Base-by-base conservation (phyloP, 2,329 filamentous ascomycete species). In the Rhinocladiella similis region DNA sequence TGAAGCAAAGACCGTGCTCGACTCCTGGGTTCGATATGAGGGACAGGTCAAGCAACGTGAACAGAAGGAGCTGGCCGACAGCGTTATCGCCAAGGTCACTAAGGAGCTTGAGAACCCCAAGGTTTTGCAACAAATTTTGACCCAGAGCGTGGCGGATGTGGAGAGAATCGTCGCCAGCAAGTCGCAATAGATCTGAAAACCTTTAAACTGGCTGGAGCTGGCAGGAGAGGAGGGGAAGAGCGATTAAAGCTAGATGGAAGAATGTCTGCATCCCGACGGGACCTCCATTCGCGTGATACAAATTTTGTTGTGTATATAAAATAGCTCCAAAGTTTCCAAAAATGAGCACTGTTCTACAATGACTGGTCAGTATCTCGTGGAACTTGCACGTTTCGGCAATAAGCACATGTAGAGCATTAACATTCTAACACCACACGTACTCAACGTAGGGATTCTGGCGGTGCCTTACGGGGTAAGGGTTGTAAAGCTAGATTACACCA, bases 31-130 rank as follows among this genome's bases (percentile, higher is more conserved):
- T 65, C 89, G 94, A 75, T 99, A 99, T 78, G 94, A 99, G 83
- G 82, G 89, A 69, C 94, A 97, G 83, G 92, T 99, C 73, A 99
- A 97, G 89, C 89, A 93, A 82, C 89, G 94, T 76, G 91, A 99
- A 83, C 94, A 99, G 85, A 88, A 84, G 78, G 94, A 99, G 84
- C 86, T 99, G 66, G 91, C 94, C 64, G 87, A 96, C 73, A 85
- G 80, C 76, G 83, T 99, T 77, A 97, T 99, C 71, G 86, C 89
- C 82, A 99, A 97, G 86, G 94, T 97, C 73, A 88, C 90, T 78
- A 97, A 97, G 86, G 93, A 97, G 84, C 86, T 99, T 57, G 90
- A 97, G 84, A 97, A 89, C 84, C 94, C 95, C 76, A 97, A 92
- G 86, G 84, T 88, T 66, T 87, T 99, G 69, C 91, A 97, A 83